Conservation (phyloP, 768 basidiomycete species). For the Leucocoprinus birnbaumii region DNA sequence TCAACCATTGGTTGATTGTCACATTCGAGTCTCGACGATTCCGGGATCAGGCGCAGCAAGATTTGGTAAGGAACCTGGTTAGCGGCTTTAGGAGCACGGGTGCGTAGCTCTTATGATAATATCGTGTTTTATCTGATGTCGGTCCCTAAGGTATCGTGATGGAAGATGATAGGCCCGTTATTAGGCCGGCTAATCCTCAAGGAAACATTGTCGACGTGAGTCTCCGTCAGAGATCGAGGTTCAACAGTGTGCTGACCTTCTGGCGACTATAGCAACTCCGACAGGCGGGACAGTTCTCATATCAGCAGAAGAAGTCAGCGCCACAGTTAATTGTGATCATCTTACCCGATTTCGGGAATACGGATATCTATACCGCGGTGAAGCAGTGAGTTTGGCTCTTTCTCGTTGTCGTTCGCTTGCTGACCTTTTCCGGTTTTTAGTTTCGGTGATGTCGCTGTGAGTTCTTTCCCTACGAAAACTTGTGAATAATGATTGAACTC, state of each 20-base stretch:
- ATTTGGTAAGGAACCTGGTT: conserved; percentile 47
- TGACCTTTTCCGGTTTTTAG: conserved; percentile 31
- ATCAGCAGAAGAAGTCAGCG: conserved; percentile 28
- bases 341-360: conserved; percentile 26
- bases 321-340: conserved; percentile 64
- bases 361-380: conserved; percentile 10
- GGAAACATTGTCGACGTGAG: conserved; percentile 42
- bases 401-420: neutral
- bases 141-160: conserved; percentile 58
- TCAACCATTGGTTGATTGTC: conserved; percentile 62
- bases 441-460: conserved; percentile 55
- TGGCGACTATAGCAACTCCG: conserved; percentile 39
- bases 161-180: conserved; percentile 37
- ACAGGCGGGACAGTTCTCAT: conserved; percentile 45
- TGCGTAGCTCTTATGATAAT: too few relatives aligned
- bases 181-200: conserved; percentile 58
- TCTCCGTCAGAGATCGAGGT: neutral
- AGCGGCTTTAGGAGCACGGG: conserved; percentile 54
- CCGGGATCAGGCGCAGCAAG: conserved; percentile 17
- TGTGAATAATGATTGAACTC: neutral
- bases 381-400: conserved; percentile 14
- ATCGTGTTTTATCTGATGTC: too few relatives aligned
- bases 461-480: conserved; percentile 1
- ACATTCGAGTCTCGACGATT: conserved; percentile 64
- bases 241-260: neutral